phyloP scores from a whole-genome alignment of 1,284 basidiomycete genomes.

The Sanghuangporus weigelae region DNA sequence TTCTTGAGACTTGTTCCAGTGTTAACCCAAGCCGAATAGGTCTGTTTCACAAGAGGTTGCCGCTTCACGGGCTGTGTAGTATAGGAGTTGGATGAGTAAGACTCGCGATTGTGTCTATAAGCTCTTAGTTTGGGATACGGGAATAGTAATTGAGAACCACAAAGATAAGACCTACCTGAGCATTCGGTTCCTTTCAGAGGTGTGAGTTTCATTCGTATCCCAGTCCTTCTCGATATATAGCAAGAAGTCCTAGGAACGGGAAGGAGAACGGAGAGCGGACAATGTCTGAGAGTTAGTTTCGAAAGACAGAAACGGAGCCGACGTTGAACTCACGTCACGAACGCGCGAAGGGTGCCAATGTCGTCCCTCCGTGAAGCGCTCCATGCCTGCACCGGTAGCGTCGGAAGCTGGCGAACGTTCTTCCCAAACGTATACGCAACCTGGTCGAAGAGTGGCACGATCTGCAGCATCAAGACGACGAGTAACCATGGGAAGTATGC shows the following conservation, averaged over 20 bases:
- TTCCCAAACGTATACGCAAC: conserved; percentile 44
- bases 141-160: not conserved
- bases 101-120: conserved; percentile 13
- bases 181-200: conserved; percentile 14
- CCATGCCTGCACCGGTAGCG: conserved; percentile 36
- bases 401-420: conserved; percentile 32
- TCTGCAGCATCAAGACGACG: conserved; percentile 42
- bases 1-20: conserved; percentile 16
- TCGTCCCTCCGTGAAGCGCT: conserved; percentile 39
- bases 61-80: conserved; percentile 14
- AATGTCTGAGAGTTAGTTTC: not conserved
- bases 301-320: not conserved
- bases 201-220: conserved; percentile 15
- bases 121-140: not conserved
- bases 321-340: conserved; percentile 31
- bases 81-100: conserved; percentile 12
- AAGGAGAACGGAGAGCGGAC: not conserved
- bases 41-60: conserved; percentile 36
- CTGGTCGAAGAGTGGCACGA: conserved; percentile 33
- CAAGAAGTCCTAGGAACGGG: conserved; percentile 32
- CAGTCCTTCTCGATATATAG: conserved; percentile 37
- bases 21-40: conserved; percentile 35
- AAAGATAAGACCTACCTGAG: conserved; percentile 8
- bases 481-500: conserved; percentile 32
- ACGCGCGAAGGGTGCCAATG: conserved; percentile 27